Percentiles rank a stretch among this genome's conserved stretches.
phyloP scores from a whole-genome alignment of 1,284 basidiomycete genomes.

The Lignosus rhinocerotis region DNA sequence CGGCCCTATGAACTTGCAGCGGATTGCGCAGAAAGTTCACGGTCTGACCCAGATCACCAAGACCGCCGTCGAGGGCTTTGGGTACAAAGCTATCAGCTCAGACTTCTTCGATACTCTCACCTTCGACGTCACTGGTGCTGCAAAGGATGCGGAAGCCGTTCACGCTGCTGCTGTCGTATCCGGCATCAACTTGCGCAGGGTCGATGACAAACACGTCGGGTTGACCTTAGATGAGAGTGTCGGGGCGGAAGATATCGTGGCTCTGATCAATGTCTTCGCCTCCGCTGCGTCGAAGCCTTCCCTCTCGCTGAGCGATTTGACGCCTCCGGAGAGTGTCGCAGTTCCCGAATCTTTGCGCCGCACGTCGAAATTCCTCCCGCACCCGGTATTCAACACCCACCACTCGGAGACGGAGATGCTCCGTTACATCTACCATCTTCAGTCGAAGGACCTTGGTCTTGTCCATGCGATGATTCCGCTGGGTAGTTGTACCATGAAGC shows the following conservation, averaged over 20 bases:
- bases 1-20: slow-evolving; percentile 83
- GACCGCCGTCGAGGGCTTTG: slow-evolving; percentile 67
- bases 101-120: slow-evolving; percentile 94
- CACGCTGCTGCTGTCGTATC: slow-evolving; percentile 70
- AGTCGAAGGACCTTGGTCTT: slow-evolving; percentile 93
- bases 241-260: slow-evolving; percentile 71
- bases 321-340: slow-evolving; percentile 38
- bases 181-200: slow-evolving; percentile 82
- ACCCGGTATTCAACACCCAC: slow-evolving; percentile 92
- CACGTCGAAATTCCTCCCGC: slow-evolving; percentile 76
- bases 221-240: slow-evolving; percentile 94
- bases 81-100: slow-evolving; percentile 66
- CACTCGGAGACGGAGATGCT: slow-evolving; percentile 99
- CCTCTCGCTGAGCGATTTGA: slow-evolving; percentile 44
- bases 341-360: slow-evolving; percentile 68
- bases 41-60: slow-evolving; percentile 84
- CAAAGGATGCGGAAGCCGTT: slow-evolving; percentile 62
- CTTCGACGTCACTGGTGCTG: slow-evolving; percentile 71
- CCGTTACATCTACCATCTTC: slow-evolving; percentile 92
- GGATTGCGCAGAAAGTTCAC: slow-evolving; percentile 91
- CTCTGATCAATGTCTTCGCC: slow-evolving; percentile 84
- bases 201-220: slow-evolving; percentile 81
- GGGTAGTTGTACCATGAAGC: slow-evolving; percentile 96
- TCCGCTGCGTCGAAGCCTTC: slow-evolving; percentile 48
- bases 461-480: slow-evolving; percentile 97